Base-by-base conservation (phyloP, 129 eudicot genomes). In the Tagetes patula region DNA sequence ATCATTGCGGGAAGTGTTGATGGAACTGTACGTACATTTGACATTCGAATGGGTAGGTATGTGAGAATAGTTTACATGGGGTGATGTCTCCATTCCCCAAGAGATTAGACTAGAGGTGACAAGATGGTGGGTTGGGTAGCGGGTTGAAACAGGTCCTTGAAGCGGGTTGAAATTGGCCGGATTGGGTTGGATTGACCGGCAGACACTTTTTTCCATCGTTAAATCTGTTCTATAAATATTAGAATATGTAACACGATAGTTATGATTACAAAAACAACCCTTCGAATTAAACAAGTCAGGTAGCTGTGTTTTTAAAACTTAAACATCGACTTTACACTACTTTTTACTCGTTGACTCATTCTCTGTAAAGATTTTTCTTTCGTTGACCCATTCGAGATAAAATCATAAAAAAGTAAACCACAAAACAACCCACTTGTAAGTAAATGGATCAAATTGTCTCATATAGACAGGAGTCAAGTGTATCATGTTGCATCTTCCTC, bases 1-100 rank as follows among this genome's bases (percentile, higher is more conserved):
- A 87, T 94, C 65, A 94, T 94, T 81, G 98, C 98, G 36, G 98
- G 97, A 85, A 94, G 98, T 83, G 98, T 94, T 63, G 98, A 90
- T 84, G 98, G 98, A 82, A 89, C 97, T 74, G 92, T 94, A 48
- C 79, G 97, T 32, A 94, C 98, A 82, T 94, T 94, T 88, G 98
- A 94, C 86, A 90, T 94, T 50, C 87, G 98, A 69, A 90, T 90
- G 14, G 97, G 98, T 75, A 86, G 98, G 98, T 90, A 87, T 20
- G 96, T 89, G 73, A 0, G 69, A 65, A 8, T 30, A 63, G 3
- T 38, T 32, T 3, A 75, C 46, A 20, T 48, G 61, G 59, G 38
- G 3, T 67, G 34, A 48, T 20, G 32, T 31, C 73, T 27, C 53
- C 48, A 56, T 61, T 40, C 14, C 40, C 31, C 65, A 27, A 71